phyloP scores from a whole-genome alignment of 1,139 yeast genomes.

The Kodamaea derodonti region DNA sequence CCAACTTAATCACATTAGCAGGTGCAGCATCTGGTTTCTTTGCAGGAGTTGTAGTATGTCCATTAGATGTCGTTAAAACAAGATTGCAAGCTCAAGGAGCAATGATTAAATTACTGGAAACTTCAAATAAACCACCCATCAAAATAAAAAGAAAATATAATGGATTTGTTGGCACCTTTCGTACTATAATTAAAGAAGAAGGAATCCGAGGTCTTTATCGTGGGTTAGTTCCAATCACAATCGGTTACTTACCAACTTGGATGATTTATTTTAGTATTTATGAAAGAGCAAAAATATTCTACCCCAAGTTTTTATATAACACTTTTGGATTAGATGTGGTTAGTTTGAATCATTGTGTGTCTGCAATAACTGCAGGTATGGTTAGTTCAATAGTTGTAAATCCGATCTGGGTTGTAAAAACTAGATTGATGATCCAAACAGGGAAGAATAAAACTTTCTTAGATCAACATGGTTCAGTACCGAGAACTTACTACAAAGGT shows the following conservation, averaged over 20 bases:
- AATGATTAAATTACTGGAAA: conserved; percentile 5
- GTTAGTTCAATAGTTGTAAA: conserved; percentile 84
- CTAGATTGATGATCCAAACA: conserved; percentile 87
- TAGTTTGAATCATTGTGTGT: conserved; percentile 60
- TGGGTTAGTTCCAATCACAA: conserved; percentile 84
- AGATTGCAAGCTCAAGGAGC: conserved; percentile 45
- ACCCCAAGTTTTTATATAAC: conserved; percentile 29
- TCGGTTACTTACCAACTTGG: conserved; percentile 98
- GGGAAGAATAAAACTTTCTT: conserved; percentile 42
- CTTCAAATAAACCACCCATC: conserved; percentile 7
- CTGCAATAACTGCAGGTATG: conserved; percentile 90
- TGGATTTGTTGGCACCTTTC: conserved; percentile 42
- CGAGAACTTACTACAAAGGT: conserved; percentile 55
- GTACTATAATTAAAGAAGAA: conserved; percentile 66
- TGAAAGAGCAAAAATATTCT: conserved; percentile 64
- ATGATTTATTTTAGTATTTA: conserved; percentile 90
- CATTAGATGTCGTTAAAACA: conserved; percentile 46
- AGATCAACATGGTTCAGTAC: conserved; percentile 17
- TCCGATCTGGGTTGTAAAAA: conserved; percentile 97
- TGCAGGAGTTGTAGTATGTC: conserved; percentile 47
- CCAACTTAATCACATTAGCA: conserved; percentile 38
- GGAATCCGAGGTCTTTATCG: conserved; percentile 82
- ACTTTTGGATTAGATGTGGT: conserved; percentile 38
- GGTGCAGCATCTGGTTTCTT: conserved; percentile 47
- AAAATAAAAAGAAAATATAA: conserved; percentile 11